Base-by-base conservation (phyloP, 1,139 yeast species). In the Waltiozyma sp. region DNA sequence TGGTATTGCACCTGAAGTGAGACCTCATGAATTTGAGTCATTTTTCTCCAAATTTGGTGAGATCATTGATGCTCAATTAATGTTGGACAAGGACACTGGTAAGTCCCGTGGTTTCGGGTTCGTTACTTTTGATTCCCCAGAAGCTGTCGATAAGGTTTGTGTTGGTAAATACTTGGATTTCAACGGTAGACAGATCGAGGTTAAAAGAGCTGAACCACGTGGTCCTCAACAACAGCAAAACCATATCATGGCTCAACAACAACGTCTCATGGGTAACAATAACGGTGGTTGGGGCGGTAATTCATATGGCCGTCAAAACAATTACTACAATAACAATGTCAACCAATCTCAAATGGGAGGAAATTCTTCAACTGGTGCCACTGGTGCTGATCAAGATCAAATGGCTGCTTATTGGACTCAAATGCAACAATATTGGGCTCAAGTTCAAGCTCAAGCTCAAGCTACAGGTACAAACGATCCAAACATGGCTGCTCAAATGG, bases 81-180 rank as follows among this genome's bases (percentile, higher is more conserved):
- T 91, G 99, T 77, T 93, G 56, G 97, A 91, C 64, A 93, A 91
- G 65, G 97, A 91, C 61, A 87, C 97, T 8, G 98, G 98, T 47
- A 77, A 95, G 59, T 89, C 97, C 3, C 76, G 98, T 68, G 99
- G 99, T 26, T 91, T 91, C 63, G 99, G 99, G 0, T 91, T 91
- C 64, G 91, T 91, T 51, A 91, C 99, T 10, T 91, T 84, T 63
- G 98, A 91, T 58, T 78, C 95, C 24, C 95, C 96, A 33, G 91
- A 83, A 43, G 97, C 97, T 13, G 97, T 91, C 39, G 98, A 91
- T 58, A 73, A 81, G 55, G 95, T 88, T 46, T 83, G 94, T 47
- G 85, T 80, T 46, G 83, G 82, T 61, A 84, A 85, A 64, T 86
- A 79, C 58, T 73, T 88, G 50, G 78, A 82, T 45, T 79, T 88